A percentile compares a stretch with the other conserved stretches of the same genome.
phyloP scores from a whole-genome alignment of 1,284 basidiomycete genomes.

The Erythrobasidium hasegawianum region DNA sequence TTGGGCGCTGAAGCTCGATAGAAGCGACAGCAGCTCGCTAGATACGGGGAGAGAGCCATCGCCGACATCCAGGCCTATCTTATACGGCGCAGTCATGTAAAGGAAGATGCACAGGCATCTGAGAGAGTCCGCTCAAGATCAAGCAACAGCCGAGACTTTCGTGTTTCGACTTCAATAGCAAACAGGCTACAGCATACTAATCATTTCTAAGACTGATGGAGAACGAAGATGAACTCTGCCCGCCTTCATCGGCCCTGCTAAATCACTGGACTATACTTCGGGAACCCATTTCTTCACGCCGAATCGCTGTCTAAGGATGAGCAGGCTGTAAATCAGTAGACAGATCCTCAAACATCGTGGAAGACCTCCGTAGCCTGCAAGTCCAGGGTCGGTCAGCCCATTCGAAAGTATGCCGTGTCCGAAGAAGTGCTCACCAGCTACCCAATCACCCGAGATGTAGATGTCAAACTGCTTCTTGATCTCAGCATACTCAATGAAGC shows the following conservation, averaged over 20 bases:
- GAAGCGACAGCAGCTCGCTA: slow-evolving; percentile 15
- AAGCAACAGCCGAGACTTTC: too few relatives aligned
- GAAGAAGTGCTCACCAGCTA: not conserved
- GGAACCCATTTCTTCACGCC: slow-evolving; percentile 18
- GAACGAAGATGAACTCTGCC: too few relatives aligned
- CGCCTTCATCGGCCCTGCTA: too few relatives aligned
- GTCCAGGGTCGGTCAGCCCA: too few relatives aligned
- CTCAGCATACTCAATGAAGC: slow-evolving; percentile 41
- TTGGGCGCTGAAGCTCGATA: slow-evolving; percentile 19
- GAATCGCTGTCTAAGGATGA: slow-evolving; percentile 22
- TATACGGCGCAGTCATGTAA: too few relatives aligned
- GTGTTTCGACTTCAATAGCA: too few relatives aligned
- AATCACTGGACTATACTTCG: not conserved
- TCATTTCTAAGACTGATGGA: too few relatives aligned
- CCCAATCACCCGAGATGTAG: slow-evolving; percentile 37
- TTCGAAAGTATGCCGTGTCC: too few relatives aligned
- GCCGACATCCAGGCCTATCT: too few relatives aligned
- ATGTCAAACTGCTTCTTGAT: slow-evolving; percentile 35
- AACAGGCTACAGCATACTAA: too few relatives aligned
- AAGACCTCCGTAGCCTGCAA: slow-evolving; percentile 29
- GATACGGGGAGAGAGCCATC: slow-evolving; percentile 11
- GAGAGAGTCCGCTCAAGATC: too few relatives aligned
- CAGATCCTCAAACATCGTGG: slow-evolving; percentile 33
- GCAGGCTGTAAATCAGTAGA: slow-evolving; percentile 11
- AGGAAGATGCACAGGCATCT: too few relatives aligned